Base-by-base conservation (phyloP, 345 rosid genomes). In the Populus davidiana region DNA sequence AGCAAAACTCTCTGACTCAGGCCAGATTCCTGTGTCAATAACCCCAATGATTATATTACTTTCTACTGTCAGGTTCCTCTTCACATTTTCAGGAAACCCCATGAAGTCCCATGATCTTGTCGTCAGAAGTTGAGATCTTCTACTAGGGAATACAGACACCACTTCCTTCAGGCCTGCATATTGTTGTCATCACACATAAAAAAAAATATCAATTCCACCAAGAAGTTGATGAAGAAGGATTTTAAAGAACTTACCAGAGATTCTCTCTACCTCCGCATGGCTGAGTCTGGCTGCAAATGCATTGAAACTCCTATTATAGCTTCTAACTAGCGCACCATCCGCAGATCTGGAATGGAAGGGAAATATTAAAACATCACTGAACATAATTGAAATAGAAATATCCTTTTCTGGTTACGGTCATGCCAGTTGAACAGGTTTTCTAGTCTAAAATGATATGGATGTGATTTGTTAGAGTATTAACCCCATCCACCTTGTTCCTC, bases 81-180 rank as follows among this genome's bases (percentile, higher is more conserved):
- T 68, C 0, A 79, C 77, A 2, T 41, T 75, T 8, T 25, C 74
- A 43, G 67, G 72, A 18, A 89, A 59, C 8, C 90, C 93, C 78
- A 89, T 50, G 74, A 89, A 89, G 73, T 86, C 85, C 95, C 93
- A 91, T 1, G 91, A 91, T 67, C 83, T 67, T 61, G 93, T 87
- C 0, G 93, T 89, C 2, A 73, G 88, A 61, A 81, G 85, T 17
- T 87, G 75, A 8, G 71, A 27, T 11, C n/a, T 82, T 31, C 7
- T 76, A 62, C 77, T 88, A 1, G 88, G 91, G 56, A 88, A 87
- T 18, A 91, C 85, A 29, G 91, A 88, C 9, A 88, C 85, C 38
- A 85, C 88, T 47, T 73, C 84, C 21, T 82, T 49, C 82, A 78
- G 78, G 27, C 77, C 88, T 84, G 80, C 59, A 47, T 5, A 39